These are phyloP conservation scores for Parafenestella ontariensis DNA, from an alignment of 2,329 filamentous ascomycete species.

Conservation along the genomic window DNA sequence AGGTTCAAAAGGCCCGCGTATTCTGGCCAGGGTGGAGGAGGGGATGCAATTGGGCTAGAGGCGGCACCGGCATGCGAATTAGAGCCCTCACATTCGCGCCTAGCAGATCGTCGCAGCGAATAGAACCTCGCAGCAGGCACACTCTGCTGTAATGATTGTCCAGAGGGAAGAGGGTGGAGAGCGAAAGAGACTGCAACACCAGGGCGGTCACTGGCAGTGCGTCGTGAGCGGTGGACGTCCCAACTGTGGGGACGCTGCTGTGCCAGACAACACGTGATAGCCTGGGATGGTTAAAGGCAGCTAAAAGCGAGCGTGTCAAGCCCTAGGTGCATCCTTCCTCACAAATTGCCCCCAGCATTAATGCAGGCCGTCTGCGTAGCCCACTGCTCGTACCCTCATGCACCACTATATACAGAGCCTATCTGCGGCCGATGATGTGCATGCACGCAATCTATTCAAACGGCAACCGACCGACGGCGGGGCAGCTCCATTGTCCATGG, in stretches of 20 bases:
- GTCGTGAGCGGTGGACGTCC: constrained; percentile 26
- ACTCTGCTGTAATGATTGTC: constrained; percentile 15
- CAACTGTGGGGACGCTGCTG: constrained; percentile 20
- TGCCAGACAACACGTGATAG: constrained; percentile 22
- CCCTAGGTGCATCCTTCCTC: constrained; percentile 9
- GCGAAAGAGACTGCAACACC: constrained; percentile 26
- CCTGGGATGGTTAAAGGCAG: constrained; percentile 20
- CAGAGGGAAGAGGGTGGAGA: constrained; percentile 16
- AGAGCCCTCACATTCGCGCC: constrained; percentile 44
- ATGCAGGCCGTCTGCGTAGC: constrained; percentile 20
- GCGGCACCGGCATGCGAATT: constrained; percentile 43
- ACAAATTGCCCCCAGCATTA: constrained; percentile 10
- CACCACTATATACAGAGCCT: constrained; percentile 11
- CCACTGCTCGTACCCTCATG: constrained; percentile 15
- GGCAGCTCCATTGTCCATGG: constrained; percentile 2
- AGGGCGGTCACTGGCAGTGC: constrained; percentile 24
- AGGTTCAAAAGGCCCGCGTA: constrained; percentile 33
- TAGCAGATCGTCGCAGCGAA: constrained; percentile 35
- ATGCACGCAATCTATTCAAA: constrained; percentile 19
- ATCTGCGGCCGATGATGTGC: constrained; percentile 25
- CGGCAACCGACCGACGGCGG: constrained; percentile 8
- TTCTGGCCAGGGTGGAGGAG: constrained; percentile 37
- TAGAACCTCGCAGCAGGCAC: constrained; percentile 27
- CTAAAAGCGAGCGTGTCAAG: constrained; percentile 22
- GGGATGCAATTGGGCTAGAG: constrained; percentile 44